Evolutionary conservation across 2,329 filamentous ascomycete species (phyloP).

Genomic region (Aureobasidium uvarum): DNA sequence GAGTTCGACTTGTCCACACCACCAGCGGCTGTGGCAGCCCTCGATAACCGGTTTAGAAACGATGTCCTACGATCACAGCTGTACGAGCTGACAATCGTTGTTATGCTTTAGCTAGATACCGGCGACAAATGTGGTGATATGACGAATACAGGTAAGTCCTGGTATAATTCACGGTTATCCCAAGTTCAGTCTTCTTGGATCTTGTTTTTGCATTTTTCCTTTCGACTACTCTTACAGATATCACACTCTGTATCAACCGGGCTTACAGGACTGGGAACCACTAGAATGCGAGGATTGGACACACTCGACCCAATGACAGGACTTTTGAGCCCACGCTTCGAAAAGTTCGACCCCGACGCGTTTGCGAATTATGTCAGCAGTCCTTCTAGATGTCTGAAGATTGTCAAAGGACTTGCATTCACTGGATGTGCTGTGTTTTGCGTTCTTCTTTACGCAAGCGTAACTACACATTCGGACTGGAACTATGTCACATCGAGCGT

Average conservation of each 20-base stretch:
- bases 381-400: conserved; percentile 1
- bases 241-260: too few species aligned
- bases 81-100: neutral
- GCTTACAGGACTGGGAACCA: neutral
- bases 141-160: neutral
- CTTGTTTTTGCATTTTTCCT: neutral
- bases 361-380: conserved; percentile 11
- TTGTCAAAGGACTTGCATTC: conserved; percentile 1
- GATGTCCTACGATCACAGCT: neutral
- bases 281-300: conserved; percentile 11
- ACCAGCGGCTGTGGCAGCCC: neutral
- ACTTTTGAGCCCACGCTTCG: neutral
- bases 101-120: neutral
- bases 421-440: conserved; percentile 15
- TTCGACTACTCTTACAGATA: too few species aligned
- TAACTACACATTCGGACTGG: conserved; percentile 12
- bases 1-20: conserved; percentile 3
- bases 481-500: neutral
- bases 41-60: neutral
- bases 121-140: neutral
- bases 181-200: neutral
- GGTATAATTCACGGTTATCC: neutral
- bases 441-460: neutral
- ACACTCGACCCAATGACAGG: conserved; percentile 17
- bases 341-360: conserved; percentile 1